Conservation (phyloP, 495 filamentous ascomycete species). For the Tetracladium marchalianum region DNA sequence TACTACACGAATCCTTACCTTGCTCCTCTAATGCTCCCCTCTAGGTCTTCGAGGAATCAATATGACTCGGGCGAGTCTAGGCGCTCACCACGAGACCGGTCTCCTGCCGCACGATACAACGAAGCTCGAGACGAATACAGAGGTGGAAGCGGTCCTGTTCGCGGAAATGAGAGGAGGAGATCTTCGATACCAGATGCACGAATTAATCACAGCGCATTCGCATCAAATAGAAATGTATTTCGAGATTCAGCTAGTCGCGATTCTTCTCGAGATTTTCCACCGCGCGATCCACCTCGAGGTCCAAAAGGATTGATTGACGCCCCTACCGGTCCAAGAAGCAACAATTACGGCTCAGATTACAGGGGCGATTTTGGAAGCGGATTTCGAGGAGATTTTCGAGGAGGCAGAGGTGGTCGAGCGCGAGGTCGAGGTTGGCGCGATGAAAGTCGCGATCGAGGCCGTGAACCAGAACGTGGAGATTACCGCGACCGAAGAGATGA, state of each 20-base stretch:
- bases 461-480: constrained; percentile 43
- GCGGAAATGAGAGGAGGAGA: constrained; percentile 20
- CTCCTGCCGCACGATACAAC: constrained; percentile 37
- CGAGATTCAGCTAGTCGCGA: constrained; percentile 21
- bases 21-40: constrained; percentile 2
- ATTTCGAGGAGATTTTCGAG: constrained; percentile 37
- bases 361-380: constrained; percentile 16
- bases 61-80: constrained; percentile 28
- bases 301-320: constrained; percentile 57
- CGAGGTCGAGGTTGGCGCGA: constrained; percentile 40
- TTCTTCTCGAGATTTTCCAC: constrained; percentile 17
- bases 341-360: constrained; percentile 14
- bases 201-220: constrained; percentile 34
- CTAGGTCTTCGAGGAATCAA: constrained; percentile 20
- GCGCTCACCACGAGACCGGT: constrained; percentile 47
- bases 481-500: constrained; percentile 35
- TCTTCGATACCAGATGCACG: constrained; percentile 35
- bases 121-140: constrained; percentile 40
- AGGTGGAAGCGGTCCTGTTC: constrained; percentile 20
- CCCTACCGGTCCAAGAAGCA: constrained; percentile 46
- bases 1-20: background rate
- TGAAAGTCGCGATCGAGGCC: constrained; percentile 52
- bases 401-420: constrained; percentile 29
- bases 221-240: constrained; percentile 38
- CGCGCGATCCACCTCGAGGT: constrained; percentile 54